Base-by-base conservation (phyloP, 202 grass and related monocot genomes). In the Panicum hallii region DNA sequence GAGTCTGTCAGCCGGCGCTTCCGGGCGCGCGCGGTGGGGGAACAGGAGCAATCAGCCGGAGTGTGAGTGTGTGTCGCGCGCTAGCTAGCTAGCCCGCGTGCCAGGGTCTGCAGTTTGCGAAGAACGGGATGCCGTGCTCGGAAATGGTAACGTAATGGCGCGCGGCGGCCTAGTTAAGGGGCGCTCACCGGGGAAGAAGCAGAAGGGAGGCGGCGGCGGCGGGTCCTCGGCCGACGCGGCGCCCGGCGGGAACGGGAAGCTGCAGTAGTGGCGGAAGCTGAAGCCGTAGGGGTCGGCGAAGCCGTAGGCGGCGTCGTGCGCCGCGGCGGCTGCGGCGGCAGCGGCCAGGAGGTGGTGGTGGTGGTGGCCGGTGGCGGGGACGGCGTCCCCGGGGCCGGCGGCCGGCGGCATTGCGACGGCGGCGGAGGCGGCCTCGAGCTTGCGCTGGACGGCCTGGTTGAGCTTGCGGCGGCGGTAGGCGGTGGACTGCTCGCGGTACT, bases 401-500 rank as follows among this genome's bases (percentile, higher is more conserved):
- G 70, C 22, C 32, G 49, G 63, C 32, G 79, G 75, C 79, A 76
- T 66, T 30, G 74, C 56, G 40, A 9, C 42, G 3, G 58, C 32
- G 1, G 84, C 74, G 3, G 58, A 22, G 1, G 84, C 74, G 22
- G 85, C 72, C 32, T 90, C 92, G 38, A 93, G 81, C 70, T 84
- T 91, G 40, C 78, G 83, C 49, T 89, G 92, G 45, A 94, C 88
- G 11, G 79, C 88, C 82, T 93, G 92, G 84, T 89, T 91, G 72
- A 95, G 89, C 87, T 91, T 95, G 69, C 92, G 93, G 32, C 95
- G 79, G 76, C 90, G 77, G 89, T 93, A 91, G 0, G 92, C 92
- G 30, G 82, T 85, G 30, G 92, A 93, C 78, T 97, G 95, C 84
- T 97, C 95, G 22, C 95, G 85, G 71, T 95, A 95, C 82, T 98